Evolutionary conservation across 2,329 filamentous ascomycete genomes (phyloP), one percentile per base, ranked within the genome.

Genomic region (Byssochlamys sp.): DNA sequence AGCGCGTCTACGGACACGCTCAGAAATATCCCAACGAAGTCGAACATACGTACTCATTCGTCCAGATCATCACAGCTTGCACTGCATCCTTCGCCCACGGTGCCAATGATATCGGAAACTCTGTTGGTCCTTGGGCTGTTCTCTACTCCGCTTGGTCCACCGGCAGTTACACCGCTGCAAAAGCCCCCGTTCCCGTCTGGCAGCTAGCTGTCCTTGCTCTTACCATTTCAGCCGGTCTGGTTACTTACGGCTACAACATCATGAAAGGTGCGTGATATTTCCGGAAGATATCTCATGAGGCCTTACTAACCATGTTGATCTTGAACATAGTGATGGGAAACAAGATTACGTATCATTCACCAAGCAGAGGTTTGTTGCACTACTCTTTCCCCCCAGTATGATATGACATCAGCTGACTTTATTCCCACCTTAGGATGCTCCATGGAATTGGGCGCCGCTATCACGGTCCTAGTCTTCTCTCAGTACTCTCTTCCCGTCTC

Each of bases 191-290:
- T 0, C 85, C 86, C 2, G 67, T 88, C 52, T 92, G 89, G 89
- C 87, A 90, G 73, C 80, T 91, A 56, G 88, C 85, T 54, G 85
- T 91, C 19, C 76, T 88, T 11, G 79, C 84, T 27, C 70, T 78
- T 1, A 83, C 78, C 45, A 85, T 90, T 67, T 88, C 80, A 52
- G 61, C 85, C 49, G 88, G 87, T 63, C 79, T 90, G 58, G 78
- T 85, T 67, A 90, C 87, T 12, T 90, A 90, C 66, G 88, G 87
- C 9, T 90, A 90, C 77, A 90, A 90, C 78, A 90, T 90, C 75
- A 90, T 90, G 87, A 89, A 88, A 77, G 84, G 82, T 84, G 74
- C 71, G 80, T 62, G 29, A 2, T 2, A 31, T 31, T 10, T 31
- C 7, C 11, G 1, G 1, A 7, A 10, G 29, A 1, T 31, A 31